Evolutionary conservation across 371 early-diverging fungal genomes (phyloP).

Genomic region (Syncephalastrum racemosum): DNA sequence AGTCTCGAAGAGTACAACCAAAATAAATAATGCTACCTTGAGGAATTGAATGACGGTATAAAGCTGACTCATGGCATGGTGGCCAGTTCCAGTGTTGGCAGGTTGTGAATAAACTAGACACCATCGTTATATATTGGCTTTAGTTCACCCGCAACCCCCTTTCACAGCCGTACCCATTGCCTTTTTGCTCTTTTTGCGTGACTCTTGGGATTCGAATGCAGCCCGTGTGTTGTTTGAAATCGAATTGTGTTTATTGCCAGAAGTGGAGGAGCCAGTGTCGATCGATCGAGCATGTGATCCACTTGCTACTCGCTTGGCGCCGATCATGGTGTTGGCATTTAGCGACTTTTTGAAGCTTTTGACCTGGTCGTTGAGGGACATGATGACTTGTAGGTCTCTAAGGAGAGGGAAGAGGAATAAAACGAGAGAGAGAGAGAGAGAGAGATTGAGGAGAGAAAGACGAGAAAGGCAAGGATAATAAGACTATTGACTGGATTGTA

Average conservation of each 20-base stretch:
- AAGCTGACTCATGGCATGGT: conserved; percentile 64
- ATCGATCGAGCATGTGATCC: conserved; percentile 4
- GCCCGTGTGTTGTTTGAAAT: conserved; percentile 44
- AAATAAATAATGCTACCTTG: conserved; percentile 31
- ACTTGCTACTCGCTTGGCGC: conserved; percentile 41
- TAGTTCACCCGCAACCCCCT: no score
- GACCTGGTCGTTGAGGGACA: conserved; percentile 32
- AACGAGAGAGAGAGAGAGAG: conserved; percentile 2
- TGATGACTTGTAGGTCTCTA: conserved; percentile 2
- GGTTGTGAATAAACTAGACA: conserved; percentile 55
- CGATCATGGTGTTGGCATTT: conserved; percentile 38
- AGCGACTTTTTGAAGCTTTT: conserved; percentile 42
- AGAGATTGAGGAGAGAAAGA: neutral
- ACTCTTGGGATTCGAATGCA: conserved; percentile 29
- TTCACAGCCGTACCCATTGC: conserved; percentile 27
- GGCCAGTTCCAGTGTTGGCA: conserved; percentile 58
- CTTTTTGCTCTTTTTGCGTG: conserved; percentile 34
- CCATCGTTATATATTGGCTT: conserved; percentile 3
- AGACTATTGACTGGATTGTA: neutral
- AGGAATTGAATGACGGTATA: conserved; percentile 58
- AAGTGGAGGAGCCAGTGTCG: conserved; percentile 1
- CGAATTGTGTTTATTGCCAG: conserved; percentile 16
- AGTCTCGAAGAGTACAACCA: neutral
- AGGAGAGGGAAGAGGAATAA: neutral
- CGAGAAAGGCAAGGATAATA: no score